Conservation (phyloP, 2,329 filamentous ascomycete species). For the Colletotrichum melonis region DNA sequence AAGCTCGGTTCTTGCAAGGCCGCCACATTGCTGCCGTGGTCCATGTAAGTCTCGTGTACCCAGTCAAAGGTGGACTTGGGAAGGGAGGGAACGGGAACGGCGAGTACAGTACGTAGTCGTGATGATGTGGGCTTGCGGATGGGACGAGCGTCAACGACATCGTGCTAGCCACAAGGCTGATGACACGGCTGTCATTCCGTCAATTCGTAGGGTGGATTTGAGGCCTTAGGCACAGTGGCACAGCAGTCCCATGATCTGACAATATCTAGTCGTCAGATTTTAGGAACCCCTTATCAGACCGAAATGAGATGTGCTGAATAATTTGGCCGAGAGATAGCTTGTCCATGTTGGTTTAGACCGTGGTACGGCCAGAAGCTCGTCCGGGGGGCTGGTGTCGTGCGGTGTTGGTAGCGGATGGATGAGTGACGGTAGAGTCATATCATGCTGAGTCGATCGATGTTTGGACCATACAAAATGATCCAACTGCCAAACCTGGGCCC, state of each 20-base stretch:
- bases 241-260: constrained; percentile 18
- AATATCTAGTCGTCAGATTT: constrained; percentile 4
- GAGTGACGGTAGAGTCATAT: constrained; percentile 30
- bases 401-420: not conserved
- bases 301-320: not conserved
- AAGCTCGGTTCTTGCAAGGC: constrained; percentile 13
- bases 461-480: constrained; percentile 17
- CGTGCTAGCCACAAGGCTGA: not conserved
- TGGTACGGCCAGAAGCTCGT: not conserved
- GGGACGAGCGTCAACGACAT: constrained; percentile 9
- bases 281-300: not conserved
- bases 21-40: constrained; percentile 24
- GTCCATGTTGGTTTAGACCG: not conserved
- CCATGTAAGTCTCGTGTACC: constrained; percentile 27
- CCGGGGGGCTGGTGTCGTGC: constrained; percentile 9
- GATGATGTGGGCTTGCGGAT: not conserved
- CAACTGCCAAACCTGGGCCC: constrained; percentile 11
- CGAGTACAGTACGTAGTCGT: not conserved
- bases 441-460: constrained; percentile 23
- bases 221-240: not conserved
- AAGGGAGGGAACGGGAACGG: constrained; percentile 3
- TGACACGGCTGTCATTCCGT: not conserved
- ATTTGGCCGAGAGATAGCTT: constrained; percentile 3
- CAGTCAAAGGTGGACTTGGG: constrained; percentile 26
- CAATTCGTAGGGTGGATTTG: constrained; percentile 3